Evolutionary conservation across 2,329 filamentous ascomycete genomes (phyloP).

Genomic region (Nigrospora sphaerica): DNA sequence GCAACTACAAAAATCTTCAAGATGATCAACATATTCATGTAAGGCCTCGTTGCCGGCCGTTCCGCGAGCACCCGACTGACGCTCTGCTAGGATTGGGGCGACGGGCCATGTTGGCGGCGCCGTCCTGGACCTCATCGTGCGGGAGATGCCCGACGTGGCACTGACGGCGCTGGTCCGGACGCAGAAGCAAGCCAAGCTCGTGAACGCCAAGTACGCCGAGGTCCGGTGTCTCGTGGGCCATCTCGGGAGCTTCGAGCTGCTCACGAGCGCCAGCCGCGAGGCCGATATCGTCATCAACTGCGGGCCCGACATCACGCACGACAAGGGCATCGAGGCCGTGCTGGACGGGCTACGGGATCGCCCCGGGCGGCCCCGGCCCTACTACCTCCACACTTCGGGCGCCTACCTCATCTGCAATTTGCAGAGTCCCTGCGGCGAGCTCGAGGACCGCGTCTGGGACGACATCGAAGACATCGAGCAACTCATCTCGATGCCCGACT

Average conservation of each 20-base stretch:
- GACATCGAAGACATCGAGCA: conserved; percentile 9
- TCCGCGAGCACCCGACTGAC: not conserved
- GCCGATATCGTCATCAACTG: conserved; percentile 12
- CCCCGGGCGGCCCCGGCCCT: not conserved
- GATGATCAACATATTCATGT: not conserved
- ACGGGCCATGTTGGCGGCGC: conserved; percentile 13
- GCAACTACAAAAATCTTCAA: no score
- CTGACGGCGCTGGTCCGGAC: conserved; percentile 7
- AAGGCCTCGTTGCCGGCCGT: not conserved
- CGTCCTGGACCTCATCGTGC: conserved; percentile 8
- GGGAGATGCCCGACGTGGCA: conserved; percentile 4
- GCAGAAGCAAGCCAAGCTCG: conserved; percentile 5
- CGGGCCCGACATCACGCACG: conserved; percentile 11
- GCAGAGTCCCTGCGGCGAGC: conserved; percentile 1
- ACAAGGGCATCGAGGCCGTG: conserved; percentile 4
- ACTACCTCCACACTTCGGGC: conserved; percentile 12
- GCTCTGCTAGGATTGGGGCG: conserved; percentile 7
- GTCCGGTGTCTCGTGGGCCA: conserved; percentile 7
- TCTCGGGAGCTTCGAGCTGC: not conserved
- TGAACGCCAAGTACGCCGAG: conserved; percentile 6
- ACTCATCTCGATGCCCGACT: conserved; percentile 3
- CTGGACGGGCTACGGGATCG: conserved; percentile 3
- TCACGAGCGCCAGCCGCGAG: conserved; percentile 5
- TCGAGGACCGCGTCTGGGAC: conserved; percentile 8
- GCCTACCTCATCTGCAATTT: conserved; percentile 11